Percentiles rank a stretch among this genome's conserved stretches.
These are phyloP conservation scores for Haplosporangium gracile DNA, from an alignment of 192 early-diverging fungal species.

Conservation along the genomic window DNA sequence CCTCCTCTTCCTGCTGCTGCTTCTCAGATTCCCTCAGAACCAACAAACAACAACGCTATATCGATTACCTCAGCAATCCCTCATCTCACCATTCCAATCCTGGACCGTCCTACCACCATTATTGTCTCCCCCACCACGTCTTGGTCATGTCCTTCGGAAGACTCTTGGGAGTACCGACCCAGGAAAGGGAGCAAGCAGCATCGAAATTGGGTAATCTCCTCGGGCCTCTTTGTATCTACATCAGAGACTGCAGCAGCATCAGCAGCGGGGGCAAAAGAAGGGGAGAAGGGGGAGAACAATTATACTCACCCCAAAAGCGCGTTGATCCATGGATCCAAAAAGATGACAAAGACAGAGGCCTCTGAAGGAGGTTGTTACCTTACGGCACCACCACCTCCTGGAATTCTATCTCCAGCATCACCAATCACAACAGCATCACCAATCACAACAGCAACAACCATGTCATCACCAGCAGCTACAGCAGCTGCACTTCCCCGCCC, in stretches of 20 bases:
- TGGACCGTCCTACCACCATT: background rate
- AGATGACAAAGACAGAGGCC: background rate
- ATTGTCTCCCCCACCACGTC: background rate
- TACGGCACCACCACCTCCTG: background rate
- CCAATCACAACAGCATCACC: background rate
- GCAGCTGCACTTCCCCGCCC: background rate
- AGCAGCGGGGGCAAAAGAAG: background rate
- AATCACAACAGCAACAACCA: background rate
- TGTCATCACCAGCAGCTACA: background rate
- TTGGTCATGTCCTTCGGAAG: background rate
- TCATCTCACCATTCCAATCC: background rate
- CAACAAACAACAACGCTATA: background rate
- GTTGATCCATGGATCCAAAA: background rate
- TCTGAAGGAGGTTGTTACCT: background rate
- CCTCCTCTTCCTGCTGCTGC: conserved; percentile 9
- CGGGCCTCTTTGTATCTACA: conserved; percentile 17
- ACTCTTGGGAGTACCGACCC: background rate
- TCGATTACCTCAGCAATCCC: background rate
- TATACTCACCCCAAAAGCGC: background rate
- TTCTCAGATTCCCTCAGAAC: conserved; percentile 2
- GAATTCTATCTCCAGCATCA: background rate
- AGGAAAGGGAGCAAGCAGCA: conserved; percentile 20
- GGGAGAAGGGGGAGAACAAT: background rate
- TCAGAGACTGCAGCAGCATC: background rate
- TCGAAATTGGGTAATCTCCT: conserved; percentile 29